Base-by-base conservation (phyloP, 2,329 filamentous ascomycete genomes). In the Botrytis tulipae region DNA sequence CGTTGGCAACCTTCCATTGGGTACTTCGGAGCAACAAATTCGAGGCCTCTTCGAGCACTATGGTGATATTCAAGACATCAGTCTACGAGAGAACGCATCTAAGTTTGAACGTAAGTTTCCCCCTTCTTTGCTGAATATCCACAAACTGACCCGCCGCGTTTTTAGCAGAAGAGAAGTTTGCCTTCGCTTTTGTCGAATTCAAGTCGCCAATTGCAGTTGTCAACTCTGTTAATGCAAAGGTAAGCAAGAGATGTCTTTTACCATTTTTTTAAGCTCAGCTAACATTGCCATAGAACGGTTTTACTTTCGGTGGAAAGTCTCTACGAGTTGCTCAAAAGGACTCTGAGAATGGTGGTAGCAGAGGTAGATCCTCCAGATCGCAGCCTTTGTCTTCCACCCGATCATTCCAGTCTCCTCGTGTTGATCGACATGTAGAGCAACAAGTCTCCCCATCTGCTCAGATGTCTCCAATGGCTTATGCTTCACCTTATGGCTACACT, bases 1-100 rank as follows among this genome's bases (percentile, higher is more conserved):
- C 73, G 81, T 88, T 70, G 85, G 85, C 5, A 83, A 83, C 51
- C 78, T 88, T 10, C 85, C 86, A 4, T 54, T 76, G 6, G 77
- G 80, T 51, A 79, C 81, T 65, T 82, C 80, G 0, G 82, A 84
- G 42, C 77, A 79, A 0, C 78, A 83, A 59, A 75, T 88, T 37
- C 75, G 77, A 6, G 76, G 79, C 3, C 71, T 86, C 16, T 84
- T 84, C 54, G 77, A 80, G n/a, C 74, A 76, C 1, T 83, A 81
- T 69, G 86, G 85, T 32, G 74, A 78, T 1, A 81, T 87, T 46
- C 25, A 80, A 20, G 77, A 81, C 12, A 78, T 83, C 57, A 76
- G 80, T 35, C 70, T 84, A 63, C 75, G 80, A 72, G 77, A 78
- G 57, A 76, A 76, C 54, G 74, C 78, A 32, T 82, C 81, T 25